phyloP scores from a whole-genome alignment of 148 eudicot genomes.

The Persicaria maculosa region DNA sequence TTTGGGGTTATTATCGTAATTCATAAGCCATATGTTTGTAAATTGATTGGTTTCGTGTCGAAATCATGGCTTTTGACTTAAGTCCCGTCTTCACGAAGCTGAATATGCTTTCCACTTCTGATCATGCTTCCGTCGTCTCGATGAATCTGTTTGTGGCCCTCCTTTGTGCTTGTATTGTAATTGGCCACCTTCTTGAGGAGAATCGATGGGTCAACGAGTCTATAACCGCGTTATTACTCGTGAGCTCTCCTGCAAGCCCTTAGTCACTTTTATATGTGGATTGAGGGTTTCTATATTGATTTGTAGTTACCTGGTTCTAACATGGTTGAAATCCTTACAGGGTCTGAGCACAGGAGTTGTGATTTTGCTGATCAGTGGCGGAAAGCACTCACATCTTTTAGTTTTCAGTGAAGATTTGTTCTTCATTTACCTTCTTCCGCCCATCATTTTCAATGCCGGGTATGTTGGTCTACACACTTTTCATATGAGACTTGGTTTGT shows the following conservation, averaged over 20 bases:
- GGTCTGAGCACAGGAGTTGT: slow-evolving; percentile 53
- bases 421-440: slow-evolving; percentile 78
- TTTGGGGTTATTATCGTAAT: neutral
- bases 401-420: slow-evolving; percentile 70
- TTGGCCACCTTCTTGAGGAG: slow-evolving; percentile 71
- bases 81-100: slow-evolving; percentile 23
- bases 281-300: neutral
- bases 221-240: slow-evolving; percentile 51
- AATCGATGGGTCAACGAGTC: slow-evolving; percentile 72
- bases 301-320: neutral
- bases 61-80: slow-evolving; percentile 31
- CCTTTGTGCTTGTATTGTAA: slow-evolving; percentile 56
- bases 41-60: neutral
- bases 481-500: neutral
- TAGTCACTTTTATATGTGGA: neutral
- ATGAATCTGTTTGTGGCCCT: slow-evolving; percentile 65
- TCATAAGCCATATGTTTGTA: neutral
- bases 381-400: slow-evolving; percentile 51
- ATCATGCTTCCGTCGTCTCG: slow-evolving; percentile 52
- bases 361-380: slow-evolving; percentile 47
- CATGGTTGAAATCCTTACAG: slow-evolving; percentile 21
- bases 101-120: slow-evolving; percentile 38
- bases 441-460: slow-evolving; percentile 81
- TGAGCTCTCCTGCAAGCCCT: slow-evolving; percentile 20
- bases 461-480: slow-evolving; percentile 16